Percentiles rank a stretch among this genome's conserved stretches.
phyloP scores from a whole-genome alignment of 2,329 filamentous ascomycete genomes.

The Dactylellina drechsleri region DNA sequence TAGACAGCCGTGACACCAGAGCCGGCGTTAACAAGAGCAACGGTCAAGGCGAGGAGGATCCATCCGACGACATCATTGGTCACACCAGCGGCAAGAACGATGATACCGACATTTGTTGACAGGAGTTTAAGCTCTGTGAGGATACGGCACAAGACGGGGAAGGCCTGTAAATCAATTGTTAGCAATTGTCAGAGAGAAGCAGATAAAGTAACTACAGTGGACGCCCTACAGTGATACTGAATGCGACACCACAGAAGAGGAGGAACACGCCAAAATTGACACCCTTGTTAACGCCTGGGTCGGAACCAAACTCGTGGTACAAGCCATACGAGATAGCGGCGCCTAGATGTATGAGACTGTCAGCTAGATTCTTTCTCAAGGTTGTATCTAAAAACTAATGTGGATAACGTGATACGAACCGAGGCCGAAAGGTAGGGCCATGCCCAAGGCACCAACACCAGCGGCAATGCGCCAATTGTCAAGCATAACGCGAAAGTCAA shows the following conservation, averaged over 20 bases:
- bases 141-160: slow-evolving; percentile 93
- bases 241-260: slow-evolving; percentile 89
- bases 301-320: slow-evolving; percentile 75
- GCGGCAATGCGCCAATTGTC: slow-evolving; percentile 83
- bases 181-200: not conserved
- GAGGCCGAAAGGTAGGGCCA: slow-evolving; percentile 83
- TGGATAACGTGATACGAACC: slow-evolving; percentile 66
- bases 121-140: slow-evolving; percentile 89
- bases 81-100: slow-evolving; percentile 87
- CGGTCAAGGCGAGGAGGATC: slow-evolving; percentile 91
- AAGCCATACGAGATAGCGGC: slow-evolving; percentile 80
- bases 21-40: slow-evolving; percentile 88
- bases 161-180: slow-evolving; percentile 62
- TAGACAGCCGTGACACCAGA: slow-evolving; percentile 84
- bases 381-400: not conserved
- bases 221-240: slow-evolving; percentile 80
- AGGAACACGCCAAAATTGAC: slow-evolving; percentile 65
- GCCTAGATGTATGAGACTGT: slow-evolving; percentile 42
- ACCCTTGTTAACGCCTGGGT: slow-evolving; percentile 62
- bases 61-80: slow-evolving; percentile 92
- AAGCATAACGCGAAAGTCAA: slow-evolving; percentile 79
- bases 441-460: slow-evolving; percentile 80
- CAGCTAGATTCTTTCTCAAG: not conserved
- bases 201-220: not conserved
- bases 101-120: slow-evolving; percentile 82